These are phyloP conservation scores for Dendrostoma leiphaemia DNA, from an alignment of 2,329 filamentous ascomycete genomes.

Conservation along the genomic window DNA sequence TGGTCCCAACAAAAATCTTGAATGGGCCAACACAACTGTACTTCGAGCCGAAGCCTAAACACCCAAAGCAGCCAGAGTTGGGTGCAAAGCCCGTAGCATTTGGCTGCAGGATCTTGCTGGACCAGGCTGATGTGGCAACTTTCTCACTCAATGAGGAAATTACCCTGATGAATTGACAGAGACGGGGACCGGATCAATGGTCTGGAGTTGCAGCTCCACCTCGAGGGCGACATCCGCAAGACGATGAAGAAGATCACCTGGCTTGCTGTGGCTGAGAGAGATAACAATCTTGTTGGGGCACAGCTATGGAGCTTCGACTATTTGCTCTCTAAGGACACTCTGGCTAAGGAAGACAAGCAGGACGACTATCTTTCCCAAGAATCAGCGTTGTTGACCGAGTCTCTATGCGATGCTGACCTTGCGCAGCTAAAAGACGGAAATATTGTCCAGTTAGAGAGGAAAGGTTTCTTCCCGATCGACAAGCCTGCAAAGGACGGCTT, in stretches of 20 bases:
- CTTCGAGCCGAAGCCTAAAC: conserved; percentile 81
- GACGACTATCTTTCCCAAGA: conserved; percentile 79
- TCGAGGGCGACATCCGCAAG: conserved; percentile 89
- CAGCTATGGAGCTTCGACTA: conserved; percentile 95
- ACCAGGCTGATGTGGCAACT: conserved; percentile 79
- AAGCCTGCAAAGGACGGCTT: no score
- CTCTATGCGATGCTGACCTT: conserved; percentile 79
- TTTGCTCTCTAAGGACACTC: conserved; percentile 90
- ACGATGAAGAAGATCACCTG: conserved; percentile 97
- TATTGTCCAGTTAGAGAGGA: conserved; percentile 92
- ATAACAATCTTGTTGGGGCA: conserved; percentile 73
- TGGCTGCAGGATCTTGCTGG: conserved; percentile 72
- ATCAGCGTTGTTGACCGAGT: conserved; percentile 72
- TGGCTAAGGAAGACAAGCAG: conserved; percentile 82
- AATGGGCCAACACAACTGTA: conserved; percentile 64
- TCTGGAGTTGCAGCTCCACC: conserved; percentile 91
- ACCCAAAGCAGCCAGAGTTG: conserved; percentile 83
- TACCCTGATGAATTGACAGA: conserved; percentile 92
- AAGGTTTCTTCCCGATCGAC: conserved; percentile 89
- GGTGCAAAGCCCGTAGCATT: conserved; percentile 84
- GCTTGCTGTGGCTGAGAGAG: conserved; percentile 74
- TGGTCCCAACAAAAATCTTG: conserved; percentile 68
- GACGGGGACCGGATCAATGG: conserved; percentile 64
- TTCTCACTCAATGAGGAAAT: conserved; percentile 88
- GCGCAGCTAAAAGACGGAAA: conserved; percentile 77